These are phyloP conservation scores for Elaeis guineensis DNA, from an alignment of 176 grass and related monocot species.

Conservation along the genomic window DNA sequence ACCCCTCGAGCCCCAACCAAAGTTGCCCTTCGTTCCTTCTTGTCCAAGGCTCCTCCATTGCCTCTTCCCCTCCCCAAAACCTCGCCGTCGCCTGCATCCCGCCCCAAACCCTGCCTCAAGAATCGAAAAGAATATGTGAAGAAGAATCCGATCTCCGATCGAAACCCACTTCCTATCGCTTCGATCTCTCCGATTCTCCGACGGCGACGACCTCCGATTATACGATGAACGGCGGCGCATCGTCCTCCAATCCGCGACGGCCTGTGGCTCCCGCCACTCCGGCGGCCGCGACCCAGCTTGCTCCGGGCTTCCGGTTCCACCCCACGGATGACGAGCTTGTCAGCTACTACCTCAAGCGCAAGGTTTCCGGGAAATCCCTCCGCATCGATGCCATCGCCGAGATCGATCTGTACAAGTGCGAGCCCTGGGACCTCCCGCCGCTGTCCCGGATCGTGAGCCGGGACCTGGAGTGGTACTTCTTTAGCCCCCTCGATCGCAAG, in stretches of 20 bases:
- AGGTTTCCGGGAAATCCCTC: conserved; percentile 49
- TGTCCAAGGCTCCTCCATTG: too few species aligned
- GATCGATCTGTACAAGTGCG: conserved; percentile 81
- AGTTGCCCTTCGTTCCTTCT: too few species aligned
- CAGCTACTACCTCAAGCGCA: conserved; percentile 89
- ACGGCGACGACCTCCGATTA: not conserved
- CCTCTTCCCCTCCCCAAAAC: too few species aligned
- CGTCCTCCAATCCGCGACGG: conserved; percentile 19
- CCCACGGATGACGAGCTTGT: conserved; percentile 79
- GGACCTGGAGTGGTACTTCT: conserved; percentile 97
- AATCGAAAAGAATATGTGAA: too few species aligned
- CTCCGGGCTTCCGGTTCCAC: conserved; percentile 72
- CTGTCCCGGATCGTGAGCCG: conserved; percentile 63
- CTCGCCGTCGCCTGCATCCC: too few species aligned
- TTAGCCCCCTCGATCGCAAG: conserved; percentile 92
- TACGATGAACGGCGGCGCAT: conserved; percentile 41
- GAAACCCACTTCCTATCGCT: too few species aligned
- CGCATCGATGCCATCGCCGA: conserved; percentile 82
- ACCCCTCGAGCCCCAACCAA: too few species aligned
- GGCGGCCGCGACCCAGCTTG: conserved; percentile 15
- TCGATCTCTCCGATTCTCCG: too few species aligned
- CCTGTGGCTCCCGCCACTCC: conserved; percentile 19
- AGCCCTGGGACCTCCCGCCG: conserved; percentile 81
- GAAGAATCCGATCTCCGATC: too few species aligned
- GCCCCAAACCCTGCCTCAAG: too few species aligned